Conservation (phyloP, 108 stramenopile species). For the Nannochloropsis salina region DNA sequence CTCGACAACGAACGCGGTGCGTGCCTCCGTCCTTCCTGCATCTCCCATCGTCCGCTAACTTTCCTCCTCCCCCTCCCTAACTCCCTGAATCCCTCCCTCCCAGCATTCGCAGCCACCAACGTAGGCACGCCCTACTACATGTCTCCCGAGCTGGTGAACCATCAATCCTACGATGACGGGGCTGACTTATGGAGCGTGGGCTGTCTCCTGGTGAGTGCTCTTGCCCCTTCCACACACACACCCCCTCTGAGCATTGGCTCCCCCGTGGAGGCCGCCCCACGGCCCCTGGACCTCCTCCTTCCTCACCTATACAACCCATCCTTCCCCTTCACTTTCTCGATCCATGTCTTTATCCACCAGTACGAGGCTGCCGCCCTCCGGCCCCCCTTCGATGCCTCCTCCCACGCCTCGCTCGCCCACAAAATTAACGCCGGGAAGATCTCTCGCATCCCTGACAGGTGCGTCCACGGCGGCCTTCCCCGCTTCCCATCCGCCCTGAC, state of each 20-base stretch:
- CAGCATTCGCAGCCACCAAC: slow-evolving; percentile 38
- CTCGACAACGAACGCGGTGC: slow-evolving; percentile 33
- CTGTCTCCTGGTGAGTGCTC: slow-evolving; percentile 30
- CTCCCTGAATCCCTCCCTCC: neutral
- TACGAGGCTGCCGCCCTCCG: slow-evolving; percentile 50
- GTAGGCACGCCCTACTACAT: slow-evolving; percentile 68
- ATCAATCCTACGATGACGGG: slow-evolving; percentile 58
- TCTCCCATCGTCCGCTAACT: too few species aligned
- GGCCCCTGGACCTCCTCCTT: too few species aligned
- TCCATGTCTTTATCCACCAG: neutral
- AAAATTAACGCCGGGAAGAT: slow-evolving; percentile 59
- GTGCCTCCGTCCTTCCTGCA: neutral
- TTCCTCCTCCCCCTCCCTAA: neutral
- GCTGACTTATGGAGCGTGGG: slow-evolving; percentile 63
- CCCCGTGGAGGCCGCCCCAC: too few species aligned
- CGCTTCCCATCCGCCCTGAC: neutral
- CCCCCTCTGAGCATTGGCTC: neutral
- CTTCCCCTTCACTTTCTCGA: slow-evolving; percentile 26
- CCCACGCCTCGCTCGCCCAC: slow-evolving; percentile 57
- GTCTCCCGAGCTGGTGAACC: slow-evolving; percentile 62
- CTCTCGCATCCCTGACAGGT: slow-evolving; percentile 45
- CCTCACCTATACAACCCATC: neutral
- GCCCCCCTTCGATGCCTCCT: slow-evolving; percentile 60
- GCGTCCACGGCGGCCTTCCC: neutral
- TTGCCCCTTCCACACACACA: neutral